Evolutionary conservation across 2,329 filamentous ascomycete genomes (phyloP).

Genomic region (Knoxdaviesia capensis): DNA sequence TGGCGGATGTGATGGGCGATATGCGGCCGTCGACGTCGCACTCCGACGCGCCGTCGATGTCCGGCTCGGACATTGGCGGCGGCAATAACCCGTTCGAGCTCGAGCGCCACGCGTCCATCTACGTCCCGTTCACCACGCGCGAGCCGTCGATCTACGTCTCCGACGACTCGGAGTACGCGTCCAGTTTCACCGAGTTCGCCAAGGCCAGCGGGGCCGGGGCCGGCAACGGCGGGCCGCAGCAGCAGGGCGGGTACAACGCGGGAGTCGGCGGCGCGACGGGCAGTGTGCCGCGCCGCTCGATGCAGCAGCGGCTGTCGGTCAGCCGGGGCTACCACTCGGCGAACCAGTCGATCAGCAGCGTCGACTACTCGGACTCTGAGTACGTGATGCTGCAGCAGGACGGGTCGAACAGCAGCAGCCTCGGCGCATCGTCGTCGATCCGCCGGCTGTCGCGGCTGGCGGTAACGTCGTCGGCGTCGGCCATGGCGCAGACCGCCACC

Average conservation of each 20-base stretch:
- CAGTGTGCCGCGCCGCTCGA: slow-evolving; percentile 3
- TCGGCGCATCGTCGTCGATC: no score
- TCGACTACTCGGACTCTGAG: slow-evolving; percentile 7
- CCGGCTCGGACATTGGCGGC: slow-evolving; percentile 33
- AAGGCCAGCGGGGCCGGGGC: not conserved
- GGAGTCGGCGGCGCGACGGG: slow-evolving; percentile 1
- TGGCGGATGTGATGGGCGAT: slow-evolving; percentile 29
- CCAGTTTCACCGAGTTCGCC: slow-evolving; percentile 13
- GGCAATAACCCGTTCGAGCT: slow-evolving; percentile 42
- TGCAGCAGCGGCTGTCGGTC: no score
- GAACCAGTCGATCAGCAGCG: slow-evolving; percentile 5
- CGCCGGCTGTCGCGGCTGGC: no score
- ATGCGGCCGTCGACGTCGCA: slow-evolving; percentile 37
- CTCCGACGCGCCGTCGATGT: slow-evolving; percentile 34
- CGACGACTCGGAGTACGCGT: slow-evolving; percentile 32
- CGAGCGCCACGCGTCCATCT: slow-evolving; percentile 39
- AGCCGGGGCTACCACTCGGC: slow-evolving; percentile 1
- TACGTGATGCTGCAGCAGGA: slow-evolving; percentile 5
- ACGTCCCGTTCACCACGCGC: slow-evolving; percentile 21
- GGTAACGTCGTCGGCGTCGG: no score
- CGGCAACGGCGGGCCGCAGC: slow-evolving; percentile 2
- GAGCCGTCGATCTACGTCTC: slow-evolving; percentile 42
- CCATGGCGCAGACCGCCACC: no score
- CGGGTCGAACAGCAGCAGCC: no score
- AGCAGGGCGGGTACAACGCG: slow-evolving; percentile 3